phyloP scores from a whole-genome alignment of 1,139 yeast genomes.

The Magnusiomyces fungicola region DNA sequence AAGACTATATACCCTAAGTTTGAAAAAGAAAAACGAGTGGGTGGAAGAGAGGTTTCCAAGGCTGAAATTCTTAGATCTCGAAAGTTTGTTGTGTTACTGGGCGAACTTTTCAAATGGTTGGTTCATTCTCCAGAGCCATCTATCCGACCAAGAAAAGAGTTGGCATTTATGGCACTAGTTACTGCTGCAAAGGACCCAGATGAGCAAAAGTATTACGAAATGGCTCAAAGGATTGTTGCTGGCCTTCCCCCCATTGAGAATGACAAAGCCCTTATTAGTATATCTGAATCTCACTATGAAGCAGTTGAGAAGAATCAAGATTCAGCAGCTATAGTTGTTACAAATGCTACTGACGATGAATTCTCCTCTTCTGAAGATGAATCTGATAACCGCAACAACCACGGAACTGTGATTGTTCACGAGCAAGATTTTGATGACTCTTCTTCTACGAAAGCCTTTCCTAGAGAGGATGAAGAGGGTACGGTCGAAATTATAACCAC shows the following conservation, averaged over 20 bases:
- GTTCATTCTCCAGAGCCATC: constrained; percentile 54
- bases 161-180: constrained; percentile 82
- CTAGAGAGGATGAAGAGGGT: neutral
- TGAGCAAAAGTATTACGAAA: constrained; percentile 14
- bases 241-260: no score
- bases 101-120: constrained; percentile 62
- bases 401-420: neutral
- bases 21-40: constrained; percentile 46
- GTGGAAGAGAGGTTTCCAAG: constrained; percentile 71
- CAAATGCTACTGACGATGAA: no score
- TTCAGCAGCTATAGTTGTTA: no score
- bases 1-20: neutral
- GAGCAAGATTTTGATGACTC: neutral
- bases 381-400: no score
- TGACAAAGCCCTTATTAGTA: constrained; percentile 16
- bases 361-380: no score
- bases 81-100: constrained; percentile 68
- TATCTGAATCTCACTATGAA: constrained; percentile 37
- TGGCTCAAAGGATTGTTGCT: neutral
- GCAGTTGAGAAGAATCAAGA: constrained; percentile 15
- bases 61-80: constrained; percentile 73
- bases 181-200: constrained; percentile 42
- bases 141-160: constrained; percentile 73
- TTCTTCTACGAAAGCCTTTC: constrained; percentile 5
- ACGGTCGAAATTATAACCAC: neutral